Conservation (phyloP, 164 flowering plant species). For the Magnolia changhungtana region DNA sequence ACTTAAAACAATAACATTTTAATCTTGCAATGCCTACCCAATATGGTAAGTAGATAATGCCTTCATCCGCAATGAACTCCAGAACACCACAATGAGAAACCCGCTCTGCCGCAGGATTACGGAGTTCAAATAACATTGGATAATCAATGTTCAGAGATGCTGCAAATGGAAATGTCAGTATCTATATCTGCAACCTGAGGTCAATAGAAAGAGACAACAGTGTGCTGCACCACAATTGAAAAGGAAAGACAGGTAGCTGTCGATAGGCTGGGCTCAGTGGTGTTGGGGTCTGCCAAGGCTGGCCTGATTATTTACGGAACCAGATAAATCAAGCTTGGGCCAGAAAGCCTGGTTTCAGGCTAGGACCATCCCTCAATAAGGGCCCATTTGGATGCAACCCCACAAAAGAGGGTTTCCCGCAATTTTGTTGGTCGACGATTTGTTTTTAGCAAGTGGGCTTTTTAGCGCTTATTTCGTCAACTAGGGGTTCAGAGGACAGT, state of each 20-base stretch:
- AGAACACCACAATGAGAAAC: constrained; percentile 95
- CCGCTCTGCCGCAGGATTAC: constrained; percentile 65
- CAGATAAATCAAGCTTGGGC: no score
- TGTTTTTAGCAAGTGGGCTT: no score
- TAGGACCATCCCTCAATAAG: no score
- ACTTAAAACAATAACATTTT: neutral
- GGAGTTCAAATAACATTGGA: constrained; percentile 95
- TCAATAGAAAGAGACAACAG: neutral
- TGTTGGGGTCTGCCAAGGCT: neutral
- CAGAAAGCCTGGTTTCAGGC: no score
- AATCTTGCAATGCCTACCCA: constrained; percentile 8
- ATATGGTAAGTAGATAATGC: constrained; percentile 64
- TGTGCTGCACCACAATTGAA: neutral
- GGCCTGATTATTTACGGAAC: neutral
- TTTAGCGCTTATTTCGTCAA: no score
- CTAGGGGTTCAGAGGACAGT: no score
- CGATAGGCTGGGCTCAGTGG: neutral
- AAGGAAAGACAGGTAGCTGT: neutral
- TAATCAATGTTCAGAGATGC: constrained; percentile 82
- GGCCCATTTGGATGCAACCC: no score
- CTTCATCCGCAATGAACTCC: constrained; percentile 97
- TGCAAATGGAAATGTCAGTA: constrained; percentile 17
- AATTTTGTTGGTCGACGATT: no score
- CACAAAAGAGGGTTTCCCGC: no score
- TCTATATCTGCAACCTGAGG: neutral